Percentiles rank a stretch among this genome's conserved stretches.
phyloP scores from a whole-genome alignment of 2,329 filamentous ascomycete species.

The Cladorrhinum sp. region DNA sequence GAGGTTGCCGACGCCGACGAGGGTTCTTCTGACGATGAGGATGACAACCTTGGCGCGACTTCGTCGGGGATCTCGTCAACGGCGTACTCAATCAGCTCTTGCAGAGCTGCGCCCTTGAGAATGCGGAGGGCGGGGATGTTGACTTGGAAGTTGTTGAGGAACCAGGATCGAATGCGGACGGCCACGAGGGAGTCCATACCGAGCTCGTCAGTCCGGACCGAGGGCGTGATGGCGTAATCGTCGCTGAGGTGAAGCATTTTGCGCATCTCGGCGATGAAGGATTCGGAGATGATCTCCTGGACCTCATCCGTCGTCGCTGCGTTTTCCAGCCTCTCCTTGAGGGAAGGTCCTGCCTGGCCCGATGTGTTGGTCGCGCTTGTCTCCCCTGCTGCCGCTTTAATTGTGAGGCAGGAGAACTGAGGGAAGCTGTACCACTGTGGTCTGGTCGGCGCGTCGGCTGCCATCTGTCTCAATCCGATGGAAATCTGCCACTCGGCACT shows the following conservation, averaged over 20 bases:
- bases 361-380: neutral
- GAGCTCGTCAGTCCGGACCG: neutral
- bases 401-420: neutral
- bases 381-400: neutral
- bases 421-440: neutral
- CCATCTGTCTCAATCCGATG: neutral
- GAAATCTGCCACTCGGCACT: neutral
- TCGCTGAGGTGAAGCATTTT: neutral
- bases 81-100: no score
- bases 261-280: neutral
- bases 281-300: neutral
- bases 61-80: no score
- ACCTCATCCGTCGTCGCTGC: neutral
- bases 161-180: neutral
- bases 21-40: no score
- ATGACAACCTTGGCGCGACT: no score
- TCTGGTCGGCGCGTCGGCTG: neutral
- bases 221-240: no score
- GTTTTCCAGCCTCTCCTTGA: neutral
- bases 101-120: no score
- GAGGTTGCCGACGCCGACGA: no score
- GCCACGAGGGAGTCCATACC: neutral
- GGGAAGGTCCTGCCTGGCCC: no score
- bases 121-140: no score
- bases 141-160: no score